Conservation (phyloP, 2,329 filamentous ascomycete species). For the Fusarium sp. region DNA sequence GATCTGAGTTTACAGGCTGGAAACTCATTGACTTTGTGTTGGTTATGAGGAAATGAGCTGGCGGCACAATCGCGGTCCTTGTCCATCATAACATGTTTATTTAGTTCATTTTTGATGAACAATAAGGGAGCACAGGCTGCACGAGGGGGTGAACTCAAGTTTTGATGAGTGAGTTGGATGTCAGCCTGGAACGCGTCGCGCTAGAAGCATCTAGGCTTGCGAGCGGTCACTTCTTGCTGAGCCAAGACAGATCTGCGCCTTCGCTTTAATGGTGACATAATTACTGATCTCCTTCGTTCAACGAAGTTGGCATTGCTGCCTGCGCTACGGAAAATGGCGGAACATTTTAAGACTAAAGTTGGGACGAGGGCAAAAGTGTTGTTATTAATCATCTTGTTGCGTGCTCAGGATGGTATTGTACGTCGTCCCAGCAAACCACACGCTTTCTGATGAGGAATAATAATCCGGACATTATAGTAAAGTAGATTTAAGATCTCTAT, state of each 20-base stretch:
- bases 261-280: neutral
- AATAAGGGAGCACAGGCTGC: too few relatives aligned
- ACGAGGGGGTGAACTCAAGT: too few relatives aligned
- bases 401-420: too few relatives aligned
- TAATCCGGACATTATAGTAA: too few relatives aligned
- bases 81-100: accelerated
- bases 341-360: too few relatives aligned
- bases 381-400: too few relatives aligned
- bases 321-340: neutral
- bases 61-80: accelerated
- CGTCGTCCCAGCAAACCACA: too few relatives aligned
- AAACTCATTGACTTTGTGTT: neutral
- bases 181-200: neutral
- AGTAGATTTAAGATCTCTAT: accelerated
- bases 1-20: neutral
- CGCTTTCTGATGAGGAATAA: accelerated
- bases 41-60: too few relatives aligned
- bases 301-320: neutral
- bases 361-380: too few relatives aligned
- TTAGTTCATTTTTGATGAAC: too few relatives aligned
- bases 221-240: neutral
- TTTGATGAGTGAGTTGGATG: neutral
- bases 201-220: neutral
- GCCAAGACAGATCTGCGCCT: neutral
- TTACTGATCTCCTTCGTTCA: neutral